phyloP scores from a whole-genome alignment of 2,329 filamentous ascomycete species.

The Ustilaginoidea virens region DNA sequence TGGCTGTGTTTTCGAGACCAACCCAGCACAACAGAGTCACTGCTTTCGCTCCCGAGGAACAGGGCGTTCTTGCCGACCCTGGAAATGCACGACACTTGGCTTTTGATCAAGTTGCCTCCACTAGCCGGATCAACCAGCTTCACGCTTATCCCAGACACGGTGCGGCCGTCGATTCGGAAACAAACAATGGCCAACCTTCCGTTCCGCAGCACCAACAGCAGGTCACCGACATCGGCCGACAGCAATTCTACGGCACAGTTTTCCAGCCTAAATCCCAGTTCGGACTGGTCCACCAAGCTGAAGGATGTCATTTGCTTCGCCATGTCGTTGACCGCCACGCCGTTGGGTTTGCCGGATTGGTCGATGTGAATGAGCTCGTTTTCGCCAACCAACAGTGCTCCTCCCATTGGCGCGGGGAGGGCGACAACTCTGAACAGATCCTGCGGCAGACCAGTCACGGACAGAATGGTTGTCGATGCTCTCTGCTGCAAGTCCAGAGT shows the following conservation, averaged over 20 bases:
- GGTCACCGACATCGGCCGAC: slow-evolving; percentile 61
- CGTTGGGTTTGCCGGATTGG: slow-evolving; percentile 85
- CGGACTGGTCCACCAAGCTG: slow-evolving; percentile 71
- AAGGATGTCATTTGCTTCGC: slow-evolving; percentile 72
- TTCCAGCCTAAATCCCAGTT: slow-evolving; percentile 67
- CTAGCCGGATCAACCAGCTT: slow-evolving; percentile 45
- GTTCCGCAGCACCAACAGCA: slow-evolving; percentile 66
- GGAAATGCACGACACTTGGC: slow-evolving; percentile 52
- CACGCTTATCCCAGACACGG: slow-evolving; percentile 74
- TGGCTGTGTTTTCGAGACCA: slow-evolving; percentile 56
- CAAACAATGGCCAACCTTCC: slow-evolving; percentile 61
- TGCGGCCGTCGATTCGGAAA: slow-evolving; percentile 80
- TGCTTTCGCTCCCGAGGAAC: slow-evolving; percentile 75
- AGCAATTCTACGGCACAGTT: slow-evolving; percentile 64
- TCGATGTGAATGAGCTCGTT: slow-evolving; percentile 94
- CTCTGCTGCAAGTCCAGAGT: slow-evolving; percentile 87
- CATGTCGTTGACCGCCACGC: slow-evolving; percentile 84
- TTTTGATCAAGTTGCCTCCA: slow-evolving; percentile 46
- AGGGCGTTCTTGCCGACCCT: slow-evolving; percentile 52
- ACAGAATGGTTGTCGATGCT: slow-evolving; percentile 83
- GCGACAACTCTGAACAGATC: slow-evolving; percentile 75
- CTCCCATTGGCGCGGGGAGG: slow-evolving; percentile 73
- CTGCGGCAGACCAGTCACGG: slow-evolving; percentile 70
- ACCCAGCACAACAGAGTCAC: slow-evolving; percentile 66
- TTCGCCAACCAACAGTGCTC: slow-evolving; percentile 68